These are phyloP conservation scores for Lactarius quietus DNA, from an alignment of 768 basidiomycete genomes.

Conservation along the genomic window DNA sequence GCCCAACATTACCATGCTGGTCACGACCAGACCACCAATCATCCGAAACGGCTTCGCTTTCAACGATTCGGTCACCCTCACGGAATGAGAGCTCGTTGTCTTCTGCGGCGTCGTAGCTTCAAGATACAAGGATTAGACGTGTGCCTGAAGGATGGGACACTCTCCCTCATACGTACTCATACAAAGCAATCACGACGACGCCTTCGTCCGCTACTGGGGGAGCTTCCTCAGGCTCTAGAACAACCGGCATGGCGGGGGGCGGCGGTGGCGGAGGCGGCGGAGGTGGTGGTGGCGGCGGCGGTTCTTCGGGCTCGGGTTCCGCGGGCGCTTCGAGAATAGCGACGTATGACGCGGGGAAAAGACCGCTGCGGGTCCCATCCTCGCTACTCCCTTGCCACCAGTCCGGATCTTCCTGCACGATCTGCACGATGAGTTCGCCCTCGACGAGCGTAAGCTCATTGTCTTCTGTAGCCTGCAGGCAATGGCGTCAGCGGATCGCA, in stretches of 20 bases:
- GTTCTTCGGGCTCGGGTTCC: slow-evolving; percentile 42
- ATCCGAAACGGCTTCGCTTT: slow-evolving; percentile 79
- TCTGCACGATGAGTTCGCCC: slow-evolving; percentile 76
- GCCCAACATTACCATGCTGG: slow-evolving; percentile 50
- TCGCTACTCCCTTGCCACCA: slow-evolving; percentile 87
- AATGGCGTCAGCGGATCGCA: neutral
- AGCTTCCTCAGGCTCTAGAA: slow-evolving; percentile 47
- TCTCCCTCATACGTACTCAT: slow-evolving; percentile 55
- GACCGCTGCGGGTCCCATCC: slow-evolving; percentile 62
- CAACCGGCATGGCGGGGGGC: slow-evolving; percentile 33
- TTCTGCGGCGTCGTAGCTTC: slow-evolving; percentile 83
- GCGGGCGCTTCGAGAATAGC: slow-evolving; percentile 57
- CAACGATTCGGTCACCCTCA: slow-evolving; percentile 75
- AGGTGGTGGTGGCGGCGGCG: slow-evolving; percentile 54
- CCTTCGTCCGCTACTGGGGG: slow-evolving; percentile 52
- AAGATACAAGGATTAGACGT: slow-evolving; percentile 14
- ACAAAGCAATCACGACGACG: slow-evolving; percentile 58
- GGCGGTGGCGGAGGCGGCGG: slow-evolving; percentile 37
- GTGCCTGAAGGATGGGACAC: neutral
- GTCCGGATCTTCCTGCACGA: slow-evolving; percentile 82
- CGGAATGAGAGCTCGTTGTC: slow-evolving; percentile 87
- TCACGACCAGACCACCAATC: slow-evolving; percentile 86
- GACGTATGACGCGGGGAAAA: slow-evolving; percentile 93
- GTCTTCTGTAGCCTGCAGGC: slow-evolving; percentile 65
- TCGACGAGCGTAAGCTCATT: slow-evolving; percentile 81